phyloP scores from a whole-genome alignment of 768 basidiomycete species.

The Pulveroboletus sp. region DNA sequence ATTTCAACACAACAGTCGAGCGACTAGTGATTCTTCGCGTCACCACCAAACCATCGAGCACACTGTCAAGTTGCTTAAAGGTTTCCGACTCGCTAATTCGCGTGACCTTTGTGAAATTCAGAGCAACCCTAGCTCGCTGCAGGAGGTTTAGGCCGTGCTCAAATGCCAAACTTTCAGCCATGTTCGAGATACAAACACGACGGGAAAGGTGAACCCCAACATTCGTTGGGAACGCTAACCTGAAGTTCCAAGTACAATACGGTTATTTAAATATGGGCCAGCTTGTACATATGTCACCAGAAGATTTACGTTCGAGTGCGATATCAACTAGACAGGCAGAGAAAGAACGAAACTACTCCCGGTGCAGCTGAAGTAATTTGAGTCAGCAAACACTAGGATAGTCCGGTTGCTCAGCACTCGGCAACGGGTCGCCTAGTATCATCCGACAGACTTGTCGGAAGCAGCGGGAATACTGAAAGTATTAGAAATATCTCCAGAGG shows the following conservation, averaged over 20 bases:
- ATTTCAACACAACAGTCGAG: too few relatives aligned
- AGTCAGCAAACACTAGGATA: background rate
- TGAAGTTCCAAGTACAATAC: background rate
- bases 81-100: slow-evolving; percentile 29
- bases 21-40: too few relatives aligned
- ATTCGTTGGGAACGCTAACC: background rate
- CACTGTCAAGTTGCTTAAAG: slow-evolving; percentile 55
- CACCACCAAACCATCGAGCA: too few relatives aligned
- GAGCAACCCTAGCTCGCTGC: too few relatives aligned
- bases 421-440: background rate
- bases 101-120: slow-evolving; percentile 65
- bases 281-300: slow-evolving; percentile 6
- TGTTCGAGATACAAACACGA: background rate
- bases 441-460: background rate
- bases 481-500: slow-evolving; percentile 60
- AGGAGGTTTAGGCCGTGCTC: too few relatives aligned
- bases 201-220: background rate
- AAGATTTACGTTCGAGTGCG: background rate
- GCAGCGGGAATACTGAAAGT: slow-evolving; percentile 46
- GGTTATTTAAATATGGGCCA: background rate
- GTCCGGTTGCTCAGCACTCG: background rate
- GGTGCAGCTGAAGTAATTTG: background rate
- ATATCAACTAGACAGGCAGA: background rate
- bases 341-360: slow-evolving; percentile 3
- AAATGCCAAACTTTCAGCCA: background rate